Evolutionary conservation across 257 asterid species (phyloP).

Genomic region (Solanum appendiculatum): DNA sequence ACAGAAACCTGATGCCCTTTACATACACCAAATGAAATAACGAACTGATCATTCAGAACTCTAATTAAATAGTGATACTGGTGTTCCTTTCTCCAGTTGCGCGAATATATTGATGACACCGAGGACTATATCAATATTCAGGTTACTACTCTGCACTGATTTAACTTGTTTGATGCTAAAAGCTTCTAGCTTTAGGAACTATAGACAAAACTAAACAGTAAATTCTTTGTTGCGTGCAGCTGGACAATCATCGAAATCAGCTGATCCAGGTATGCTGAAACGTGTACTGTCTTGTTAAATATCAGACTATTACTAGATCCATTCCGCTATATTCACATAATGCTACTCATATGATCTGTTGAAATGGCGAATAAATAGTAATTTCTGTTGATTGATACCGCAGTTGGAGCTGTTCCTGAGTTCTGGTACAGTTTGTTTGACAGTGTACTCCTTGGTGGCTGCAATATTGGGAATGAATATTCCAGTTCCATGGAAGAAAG

Average conservation of each 20-base stretch:
- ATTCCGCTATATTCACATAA: background rate
- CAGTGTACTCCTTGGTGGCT: slow-evolving; percentile 61
- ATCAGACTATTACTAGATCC: background rate
- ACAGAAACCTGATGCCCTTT: background rate
- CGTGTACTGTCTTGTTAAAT: background rate
- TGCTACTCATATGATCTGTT: background rate
- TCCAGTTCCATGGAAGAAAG: slow-evolving; percentile 62
- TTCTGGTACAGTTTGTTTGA: slow-evolving; percentile 66
- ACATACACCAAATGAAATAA: background rate
- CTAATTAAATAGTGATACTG: background rate
- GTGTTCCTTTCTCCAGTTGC: slow-evolving; percentile 33
- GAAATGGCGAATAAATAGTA: background rate
- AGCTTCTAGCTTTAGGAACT: background rate
- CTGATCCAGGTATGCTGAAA: slow-evolving; percentile 67
- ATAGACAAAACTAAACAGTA: background rate
- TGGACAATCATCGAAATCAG: slow-evolving; percentile 92
- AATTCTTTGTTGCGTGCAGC: slow-evolving; percentile 31
- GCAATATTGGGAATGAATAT: slow-evolving; percentile 96
- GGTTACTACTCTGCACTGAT: slow-evolving; percentile 24
- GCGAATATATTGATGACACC: slow-evolving; percentile 87
- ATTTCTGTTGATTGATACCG: background rate
- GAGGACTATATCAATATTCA: slow-evolving; percentile 95
- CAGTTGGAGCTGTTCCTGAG: slow-evolving; percentile 91
- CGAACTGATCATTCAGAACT: background rate
- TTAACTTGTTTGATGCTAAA: background rate